phyloP scores from a whole-genome alignment of 805 yeast species.

The Zygotorulaspora sp. region DNA sequence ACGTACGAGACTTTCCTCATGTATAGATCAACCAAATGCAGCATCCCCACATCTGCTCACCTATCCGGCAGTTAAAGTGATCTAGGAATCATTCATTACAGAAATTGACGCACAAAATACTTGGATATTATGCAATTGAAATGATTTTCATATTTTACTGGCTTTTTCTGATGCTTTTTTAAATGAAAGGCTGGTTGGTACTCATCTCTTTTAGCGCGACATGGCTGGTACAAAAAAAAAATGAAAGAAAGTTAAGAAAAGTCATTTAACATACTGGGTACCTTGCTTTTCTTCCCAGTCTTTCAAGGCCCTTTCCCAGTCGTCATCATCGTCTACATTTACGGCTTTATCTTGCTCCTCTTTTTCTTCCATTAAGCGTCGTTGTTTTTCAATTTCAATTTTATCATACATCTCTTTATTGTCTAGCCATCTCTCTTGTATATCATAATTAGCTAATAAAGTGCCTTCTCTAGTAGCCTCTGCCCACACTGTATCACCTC shows the following conservation, averaged over 20 bases:
- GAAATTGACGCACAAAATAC: too few relatives aligned
- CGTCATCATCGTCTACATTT: conserved; percentile 61
- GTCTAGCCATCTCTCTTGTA: conserved; percentile 95
- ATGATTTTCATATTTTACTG: neutral
- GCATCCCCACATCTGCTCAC: too few relatives aligned
- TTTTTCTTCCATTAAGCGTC: conserved; percentile 40
- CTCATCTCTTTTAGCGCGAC: neutral
- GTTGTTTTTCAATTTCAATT: conserved; percentile 46
- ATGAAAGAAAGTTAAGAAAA: neutral
- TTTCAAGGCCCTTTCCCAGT: conserved; percentile 61
- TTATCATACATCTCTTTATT: conserved; percentile 73
- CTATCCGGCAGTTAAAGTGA: too few relatives aligned
- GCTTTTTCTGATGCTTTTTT: neutral
- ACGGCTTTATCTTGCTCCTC: conserved; percentile 41
- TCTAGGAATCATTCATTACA: too few relatives aligned
- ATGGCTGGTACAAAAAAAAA: neutral
- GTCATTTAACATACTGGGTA: conserved; percentile 26
- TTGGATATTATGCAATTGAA: too few relatives aligned
- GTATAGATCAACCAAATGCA: too few relatives aligned
- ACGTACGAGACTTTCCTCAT: too few relatives aligned
- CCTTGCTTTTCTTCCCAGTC: conserved; percentile 52
- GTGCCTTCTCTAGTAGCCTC: conserved; percentile 86
- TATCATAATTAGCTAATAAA: conserved; percentile 50
- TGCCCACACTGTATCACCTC: conserved; percentile 98
- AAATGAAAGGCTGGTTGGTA: neutral